Base-by-base conservation (phyloP, 139 green algal genomes). In the Chlorella sp. region DNA sequence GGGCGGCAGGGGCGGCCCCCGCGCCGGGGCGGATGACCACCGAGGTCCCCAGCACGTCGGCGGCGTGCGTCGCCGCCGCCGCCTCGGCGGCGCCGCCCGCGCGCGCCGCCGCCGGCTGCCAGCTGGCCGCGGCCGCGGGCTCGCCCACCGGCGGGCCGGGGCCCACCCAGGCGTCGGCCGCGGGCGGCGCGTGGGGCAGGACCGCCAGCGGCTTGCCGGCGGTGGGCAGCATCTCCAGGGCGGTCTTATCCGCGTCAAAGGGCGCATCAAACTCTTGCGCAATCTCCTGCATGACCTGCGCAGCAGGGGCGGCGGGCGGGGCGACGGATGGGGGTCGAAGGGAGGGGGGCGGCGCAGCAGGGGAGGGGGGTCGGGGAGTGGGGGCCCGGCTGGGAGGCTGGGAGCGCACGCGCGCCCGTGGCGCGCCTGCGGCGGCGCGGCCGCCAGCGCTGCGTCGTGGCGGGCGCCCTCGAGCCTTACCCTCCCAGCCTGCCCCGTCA, bases 241-340 rank as follows among this genome's bases (percentile, higher is more conserved):
- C 76, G 3, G 84, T 77, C 3, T 36, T 38, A n/a, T 84, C 77
- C 41, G 65, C 50, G 53, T 89, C 87, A 77, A 86, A 91, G 23
- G 86, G 77, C 41, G 88, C 84, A 19, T 64, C 59, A 61, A 82
- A 70, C 73, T 90, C 84, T 53, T 78, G 53, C 23, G 84, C 84
- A 45, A 89, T 90, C 36, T 86, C 79, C 9, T 68, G 76, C 70
- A 91, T 79, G 45, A 71, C 43, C 72, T 77, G 72, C 33, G 38
- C 23, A 53, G 1, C 4, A 33, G 23, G 25, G 12, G 23, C 1
- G 12, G 40, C 29, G 19, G 21, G 59, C 33, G 21, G 7, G 65
- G 2, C 5, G 8, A 6, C 29, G 65, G 15, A 31, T 42, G 65
- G 61, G 0, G 19, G 21, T 9, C 6, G 19, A 23, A 5, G 36